Percentiles rank a stretch among this genome's conserved stretches.
phyloP scores from a whole-genome alignment of 2,329 filamentous ascomycete genomes.

The Beauveria rudraprayagi region DNA sequence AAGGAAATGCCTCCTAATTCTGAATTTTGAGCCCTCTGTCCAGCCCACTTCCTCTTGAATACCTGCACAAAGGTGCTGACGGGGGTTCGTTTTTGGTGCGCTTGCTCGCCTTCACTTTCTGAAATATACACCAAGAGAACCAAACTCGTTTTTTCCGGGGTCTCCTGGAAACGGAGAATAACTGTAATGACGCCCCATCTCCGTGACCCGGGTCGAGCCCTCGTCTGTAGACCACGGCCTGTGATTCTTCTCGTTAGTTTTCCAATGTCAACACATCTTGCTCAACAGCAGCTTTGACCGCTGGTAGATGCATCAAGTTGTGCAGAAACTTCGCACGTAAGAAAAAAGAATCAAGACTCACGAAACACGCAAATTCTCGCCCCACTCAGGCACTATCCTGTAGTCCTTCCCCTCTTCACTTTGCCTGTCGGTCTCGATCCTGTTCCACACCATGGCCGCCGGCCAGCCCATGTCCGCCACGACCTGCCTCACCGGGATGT shows the following conservation, averaged over 20 bases:
- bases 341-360: neutral
- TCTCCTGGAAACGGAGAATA: neutral
- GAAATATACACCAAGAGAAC: neutral
- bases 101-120: neutral
- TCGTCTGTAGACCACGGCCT: neutral
- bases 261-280: too few species aligned
- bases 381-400: neutral
- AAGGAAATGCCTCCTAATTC: too few species aligned
- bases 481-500: conserved; percentile 18
- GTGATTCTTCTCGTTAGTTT: neutral
- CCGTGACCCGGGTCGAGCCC: neutral
- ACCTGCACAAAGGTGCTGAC: neutral
- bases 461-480: conserved; percentile 16
- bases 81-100: neutral
- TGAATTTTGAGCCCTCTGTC: too few species aligned
- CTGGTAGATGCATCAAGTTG: too few species aligned
- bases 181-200: neutral
- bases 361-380: neutral
- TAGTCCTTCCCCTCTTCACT: neutral
- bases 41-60: too few species aligned
- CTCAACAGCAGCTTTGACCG: too few species aligned
- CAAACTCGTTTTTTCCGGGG: neutral
- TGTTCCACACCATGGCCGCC: conserved; percentile 16
- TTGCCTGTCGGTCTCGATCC: neutral
- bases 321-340: neutral